Conservation (phyloP, 192 early-diverging fungal species). For the Podila horticola region DNA sequence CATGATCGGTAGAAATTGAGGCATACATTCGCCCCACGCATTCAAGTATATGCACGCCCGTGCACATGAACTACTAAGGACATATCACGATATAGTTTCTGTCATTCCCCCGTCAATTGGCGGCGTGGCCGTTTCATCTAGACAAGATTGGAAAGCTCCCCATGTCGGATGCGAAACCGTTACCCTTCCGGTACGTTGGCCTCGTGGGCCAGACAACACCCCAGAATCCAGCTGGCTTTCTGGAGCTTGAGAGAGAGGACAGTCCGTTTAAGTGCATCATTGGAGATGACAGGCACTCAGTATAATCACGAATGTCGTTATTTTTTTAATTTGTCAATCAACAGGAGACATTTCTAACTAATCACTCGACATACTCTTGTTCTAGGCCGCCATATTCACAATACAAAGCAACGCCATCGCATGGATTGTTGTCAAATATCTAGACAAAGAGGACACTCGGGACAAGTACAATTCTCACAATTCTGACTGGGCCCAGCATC, state of each 20-base stretch:
- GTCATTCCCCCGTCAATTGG: no score
- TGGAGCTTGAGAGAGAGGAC: neutral
- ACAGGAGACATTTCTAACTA: no score
- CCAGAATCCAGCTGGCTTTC: neutral
- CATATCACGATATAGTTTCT: no score
- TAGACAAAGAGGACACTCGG: neutral
- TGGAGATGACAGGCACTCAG: neutral
- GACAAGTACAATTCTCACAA: neutral
- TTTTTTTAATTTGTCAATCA: no score
- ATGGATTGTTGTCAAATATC: neutral
- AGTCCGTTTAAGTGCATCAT: neutral
- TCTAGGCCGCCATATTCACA: neutral
- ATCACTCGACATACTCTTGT: no score
- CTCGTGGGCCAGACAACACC: constrained; percentile 10
- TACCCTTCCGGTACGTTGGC: neutral
- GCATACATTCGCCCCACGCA: no score
- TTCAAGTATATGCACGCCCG: no score
- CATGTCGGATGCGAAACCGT: neutral
- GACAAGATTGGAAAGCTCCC: neutral
- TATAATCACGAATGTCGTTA: no score
- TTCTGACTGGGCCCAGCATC: constrained; percentile 10
- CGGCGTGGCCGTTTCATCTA: no score
- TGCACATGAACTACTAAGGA: no score
- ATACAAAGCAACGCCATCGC: neutral
- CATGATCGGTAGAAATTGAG: no score